Evolutionary conservation across 495 filamentous ascomycete genomes (phyloP), one percentile per base, ranked within the genome.

Genomic region (Saxispiralis lemnorum): DNA sequence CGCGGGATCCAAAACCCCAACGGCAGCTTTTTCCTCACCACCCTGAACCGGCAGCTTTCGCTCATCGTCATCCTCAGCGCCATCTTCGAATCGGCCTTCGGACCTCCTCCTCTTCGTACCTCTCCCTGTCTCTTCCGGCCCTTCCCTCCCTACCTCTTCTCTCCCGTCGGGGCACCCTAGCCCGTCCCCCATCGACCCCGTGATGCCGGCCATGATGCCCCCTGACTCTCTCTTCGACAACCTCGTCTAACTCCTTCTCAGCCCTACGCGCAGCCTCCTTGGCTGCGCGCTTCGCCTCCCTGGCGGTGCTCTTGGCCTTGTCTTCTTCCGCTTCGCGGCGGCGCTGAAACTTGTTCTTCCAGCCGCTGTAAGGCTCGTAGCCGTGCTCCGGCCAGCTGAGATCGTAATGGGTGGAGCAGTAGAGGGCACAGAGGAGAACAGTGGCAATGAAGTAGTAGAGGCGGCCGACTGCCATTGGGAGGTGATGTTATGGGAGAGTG

Each of bases 401-500:
- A 13, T 45, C 39, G 46, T 45, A 40, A 38, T 53, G 50, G 1
- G 46, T 20, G 18, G 18, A n/a, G 31, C 37, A 48, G 18, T 46
- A 38, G 31, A 53, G 39, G 11, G 50, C 9, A 16, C 31, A 28
- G 35, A 42, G 12, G 31, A 39, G 9, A 7, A 53, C 24, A 19
- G 31, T 31, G 5, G 33, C 39, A 33, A 37, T 18, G 36, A 37
- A 44, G 46, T 48, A 52, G 49, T 52, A 52, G 15, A 48, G 45
- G 2, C 49, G 40, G 34, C 38, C 42, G 21, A 52, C 34, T 7
- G 30, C 38, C 49, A 52, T 52, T 28, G 24, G 24, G 9, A 28
- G 24, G 24, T 7, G 41, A 18, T 14, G 18, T 16, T 28, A 18
- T 33, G 40, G 19, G 31, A 30, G 28, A 31, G 19, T 24, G 38